Conservation (phyloP, 768 basidiomycete species). For the Porphyrellus cyaneotinctus region DNA sequence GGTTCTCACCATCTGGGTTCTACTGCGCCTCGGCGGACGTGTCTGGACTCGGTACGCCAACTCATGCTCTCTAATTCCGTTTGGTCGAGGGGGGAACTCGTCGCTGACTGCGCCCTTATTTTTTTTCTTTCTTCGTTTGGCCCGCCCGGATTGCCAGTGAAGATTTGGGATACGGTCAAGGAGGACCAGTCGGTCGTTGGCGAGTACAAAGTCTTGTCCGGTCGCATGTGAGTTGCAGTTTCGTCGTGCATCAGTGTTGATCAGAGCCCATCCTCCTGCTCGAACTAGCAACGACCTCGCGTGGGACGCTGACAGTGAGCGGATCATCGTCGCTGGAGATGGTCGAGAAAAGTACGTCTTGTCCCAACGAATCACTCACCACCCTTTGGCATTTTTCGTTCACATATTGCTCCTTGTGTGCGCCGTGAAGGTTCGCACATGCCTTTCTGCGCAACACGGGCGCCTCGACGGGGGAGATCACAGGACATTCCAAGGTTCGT, state of each 20-base stretch:
- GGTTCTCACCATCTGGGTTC: conserved; percentile 89
- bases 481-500: conserved; percentile 80
- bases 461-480: conserved; percentile 81
- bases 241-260: background rate
- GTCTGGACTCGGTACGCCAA: conserved; percentile 64
- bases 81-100: background rate
- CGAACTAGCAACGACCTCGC: conserved; percentile 80
- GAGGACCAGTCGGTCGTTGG: conserved; percentile 79
- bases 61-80: background rate
- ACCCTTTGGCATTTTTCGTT: too few relatives aligned
- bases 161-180: conserved; percentile 91
- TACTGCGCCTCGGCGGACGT: conserved; percentile 92
- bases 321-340: conserved; percentile 93
- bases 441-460: conserved; percentile 84
- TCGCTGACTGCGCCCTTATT: background rate
- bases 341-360: conserved; percentile 73
- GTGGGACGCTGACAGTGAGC: conserved; percentile 95
- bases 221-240: conserved; percentile 51
- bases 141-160: conserved; percentile 43
- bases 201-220: conserved; percentile 72
- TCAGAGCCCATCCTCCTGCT: background rate
- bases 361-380: background rate
- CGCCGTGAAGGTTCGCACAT: conserved; percentile 60
- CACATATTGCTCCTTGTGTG: background rate
- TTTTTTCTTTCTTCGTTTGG: background rate